These are phyloP conservation scores for Caryopteris hybrid DNA, from an alignment of 305 asterid species.

Conservation along the genomic window DNA sequence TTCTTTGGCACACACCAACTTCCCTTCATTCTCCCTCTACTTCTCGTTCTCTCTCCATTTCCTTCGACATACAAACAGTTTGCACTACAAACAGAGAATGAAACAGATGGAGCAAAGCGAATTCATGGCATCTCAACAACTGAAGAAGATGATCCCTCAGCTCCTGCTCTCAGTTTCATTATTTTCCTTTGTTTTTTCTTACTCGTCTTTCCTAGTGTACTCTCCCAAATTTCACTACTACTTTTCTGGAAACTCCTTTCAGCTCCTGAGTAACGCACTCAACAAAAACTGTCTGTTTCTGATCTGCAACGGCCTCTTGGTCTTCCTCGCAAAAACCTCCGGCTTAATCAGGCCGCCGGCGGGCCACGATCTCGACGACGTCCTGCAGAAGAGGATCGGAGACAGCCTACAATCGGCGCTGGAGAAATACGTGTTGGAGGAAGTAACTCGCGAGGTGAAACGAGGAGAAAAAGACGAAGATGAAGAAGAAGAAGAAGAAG, in stretches of 20 bases:
- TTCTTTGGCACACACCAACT: neutral
- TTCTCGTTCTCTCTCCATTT: no score
- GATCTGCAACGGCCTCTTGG: constrained; percentile 52
- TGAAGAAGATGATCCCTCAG: constrained; percentile 33
- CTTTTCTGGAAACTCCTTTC: constrained; percentile 19
- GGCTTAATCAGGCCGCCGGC: constrained; percentile 25
- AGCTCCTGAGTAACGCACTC: constrained; percentile 22
- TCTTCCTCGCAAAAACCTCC: constrained; percentile 42
- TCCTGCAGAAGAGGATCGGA: neutral
- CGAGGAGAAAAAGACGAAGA: neutral
- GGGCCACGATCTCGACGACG: constrained; percentile 21
- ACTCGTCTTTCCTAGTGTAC: constrained; percentile 9
- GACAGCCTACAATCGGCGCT: neutral
- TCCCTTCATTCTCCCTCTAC: neutral
- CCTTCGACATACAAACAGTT: neutral
- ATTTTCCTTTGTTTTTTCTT: constrained; percentile 32
- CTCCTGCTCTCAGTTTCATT: constrained; percentile 39
- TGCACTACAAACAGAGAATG: neutral
- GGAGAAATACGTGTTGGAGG: neutral
- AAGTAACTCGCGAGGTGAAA: neutral
- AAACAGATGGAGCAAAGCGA: constrained; percentile 3
- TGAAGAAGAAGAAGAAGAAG: neutral
- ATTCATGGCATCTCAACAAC: neutral
- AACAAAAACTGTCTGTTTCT: constrained; percentile 54
- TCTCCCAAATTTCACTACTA: constrained; percentile 22